Conservation (phyloP, 176 grass and related monocot species). For the Oryza punctata region DNA sequence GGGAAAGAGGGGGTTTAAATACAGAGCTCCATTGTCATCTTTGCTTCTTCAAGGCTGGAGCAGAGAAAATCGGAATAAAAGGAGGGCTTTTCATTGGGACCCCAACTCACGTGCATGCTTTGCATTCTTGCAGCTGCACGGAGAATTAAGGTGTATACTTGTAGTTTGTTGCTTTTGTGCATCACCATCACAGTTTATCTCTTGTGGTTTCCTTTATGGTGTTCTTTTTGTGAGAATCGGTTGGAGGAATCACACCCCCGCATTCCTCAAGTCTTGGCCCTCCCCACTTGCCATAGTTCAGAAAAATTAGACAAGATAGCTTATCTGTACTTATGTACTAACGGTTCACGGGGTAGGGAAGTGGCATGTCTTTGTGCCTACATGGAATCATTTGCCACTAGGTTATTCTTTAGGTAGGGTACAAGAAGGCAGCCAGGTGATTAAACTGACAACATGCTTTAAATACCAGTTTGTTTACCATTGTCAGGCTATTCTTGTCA, state of each 20-base stretch:
- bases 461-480: background rate
- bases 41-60: constrained; percentile 17
- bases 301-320: constrained; percentile 5
- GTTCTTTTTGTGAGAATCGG: constrained; percentile 57
- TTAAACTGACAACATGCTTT: background rate
- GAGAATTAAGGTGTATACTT: constrained; percentile 50
- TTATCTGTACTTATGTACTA: constrained; percentile 33
- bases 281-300: constrained; percentile 28
- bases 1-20: constrained; percentile 58
- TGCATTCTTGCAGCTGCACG: constrained; percentile 39
- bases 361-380: background rate
- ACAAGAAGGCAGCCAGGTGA: background rate
- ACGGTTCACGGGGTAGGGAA: constrained; percentile 37
- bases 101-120: constrained; percentile 43
- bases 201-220: constrained; percentile 27
- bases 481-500: background rate
- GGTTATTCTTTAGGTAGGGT: background rate
- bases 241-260: constrained; percentile 35
- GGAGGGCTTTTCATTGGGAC: constrained; percentile 16
- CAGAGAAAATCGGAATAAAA: constrained; percentile 20
- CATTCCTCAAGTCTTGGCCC: background rate
- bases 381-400: background rate
- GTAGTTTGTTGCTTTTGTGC: constrained; percentile 37
- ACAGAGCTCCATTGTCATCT: constrained; percentile 39
- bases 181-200: constrained; percentile 37